Evolutionary conservation across 192 early-diverging fungal species (phyloP), one percentile per base, ranked within the genome.

Genomic region (Rhizoclosmatium globosum): DNA sequence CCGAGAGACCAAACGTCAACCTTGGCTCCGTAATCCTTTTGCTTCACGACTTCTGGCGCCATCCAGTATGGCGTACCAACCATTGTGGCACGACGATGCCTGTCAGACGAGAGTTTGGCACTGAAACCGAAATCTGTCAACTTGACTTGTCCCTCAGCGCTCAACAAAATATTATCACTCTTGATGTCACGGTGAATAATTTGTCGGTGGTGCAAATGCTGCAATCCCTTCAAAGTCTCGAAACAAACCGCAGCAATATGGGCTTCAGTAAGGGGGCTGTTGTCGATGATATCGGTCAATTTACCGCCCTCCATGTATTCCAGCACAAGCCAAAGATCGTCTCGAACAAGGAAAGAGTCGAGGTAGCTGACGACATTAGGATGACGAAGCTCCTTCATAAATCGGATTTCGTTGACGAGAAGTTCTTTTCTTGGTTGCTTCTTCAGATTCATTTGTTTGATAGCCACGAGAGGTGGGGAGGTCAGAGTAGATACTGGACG

Each of bases 281-380:
- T 93, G 61, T 90, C 89, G 82, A 99, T 98, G 42, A 98, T 93
- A 81, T 99, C 97, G 43, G 97, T 99, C 83, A 99, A 86, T 19
- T 96, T 91, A 65, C 97, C 97, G 57, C 96, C 97, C 82, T 99
- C 97, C 97, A 99, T 99, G 84, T 94, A 97, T 87, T 99, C 97
- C 95, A 99, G 96, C 23, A 99, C 92, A n/a, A 99, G 95, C 97
- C 97, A 99, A 68, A 99, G 86, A 48, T 98, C 96, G 42, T 87
- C 86, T 78, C 90, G 91, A 60, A 97, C 91, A 80, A 99, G 84
- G 85, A 93, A 99, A 17, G 94, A 89, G 85, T 98, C 96, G 48
- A 96, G 85, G 80, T 94, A 99, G 85, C 96, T 96, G 85, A 98
- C 96, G 88, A 99, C 96, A 82, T 98, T 99, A 67, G 93, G 92